Conservation (phyloP, 1,139 yeast species). For the Yarrowia galli region DNA sequence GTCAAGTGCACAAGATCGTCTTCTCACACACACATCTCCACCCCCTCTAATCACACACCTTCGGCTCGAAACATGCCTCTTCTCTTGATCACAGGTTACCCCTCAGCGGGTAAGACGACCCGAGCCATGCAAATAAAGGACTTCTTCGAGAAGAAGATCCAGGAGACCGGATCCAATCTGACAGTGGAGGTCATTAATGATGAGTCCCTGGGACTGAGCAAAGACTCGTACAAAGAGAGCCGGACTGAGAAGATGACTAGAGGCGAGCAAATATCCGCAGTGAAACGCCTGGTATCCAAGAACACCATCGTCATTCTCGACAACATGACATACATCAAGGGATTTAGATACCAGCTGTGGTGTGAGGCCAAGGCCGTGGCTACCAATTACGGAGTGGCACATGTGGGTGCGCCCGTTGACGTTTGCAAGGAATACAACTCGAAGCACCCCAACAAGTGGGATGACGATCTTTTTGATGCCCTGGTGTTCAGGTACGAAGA, state of each 20-base stretch:
- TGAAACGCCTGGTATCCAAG: constrained; percentile 76
- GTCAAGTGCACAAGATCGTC: background rate
- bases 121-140: constrained; percentile 66
- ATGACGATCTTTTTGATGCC: constrained; percentile 67
- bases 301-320: constrained; percentile 81
- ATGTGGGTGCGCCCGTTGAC: constrained; percentile 72
- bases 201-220: constrained; percentile 75
- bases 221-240: constrained; percentile 71
- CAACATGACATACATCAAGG: constrained; percentile 88
- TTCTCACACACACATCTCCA: constrained; percentile 2
- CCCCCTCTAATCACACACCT: background rate
- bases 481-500: constrained; percentile 89
- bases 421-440: constrained; percentile 70
- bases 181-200: constrained; percentile 77
- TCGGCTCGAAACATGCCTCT: constrained; percentile 69
- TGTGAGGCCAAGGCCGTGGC: constrained; percentile 89
- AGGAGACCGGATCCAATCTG: constrained; percentile 61
- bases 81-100: constrained; percentile 81
- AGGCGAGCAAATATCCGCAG: constrained; percentile 86
- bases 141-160: constrained; percentile 60
- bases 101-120: constrained; percentile 83
- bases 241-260: constrained; percentile 79
- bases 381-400: constrained; percentile 85
- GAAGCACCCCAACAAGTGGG: constrained; percentile 61
- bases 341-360: constrained; percentile 90